Conservation (phyloP, 1,139 yeast species). For the Magnusiomyces suaveolens region DNA sequence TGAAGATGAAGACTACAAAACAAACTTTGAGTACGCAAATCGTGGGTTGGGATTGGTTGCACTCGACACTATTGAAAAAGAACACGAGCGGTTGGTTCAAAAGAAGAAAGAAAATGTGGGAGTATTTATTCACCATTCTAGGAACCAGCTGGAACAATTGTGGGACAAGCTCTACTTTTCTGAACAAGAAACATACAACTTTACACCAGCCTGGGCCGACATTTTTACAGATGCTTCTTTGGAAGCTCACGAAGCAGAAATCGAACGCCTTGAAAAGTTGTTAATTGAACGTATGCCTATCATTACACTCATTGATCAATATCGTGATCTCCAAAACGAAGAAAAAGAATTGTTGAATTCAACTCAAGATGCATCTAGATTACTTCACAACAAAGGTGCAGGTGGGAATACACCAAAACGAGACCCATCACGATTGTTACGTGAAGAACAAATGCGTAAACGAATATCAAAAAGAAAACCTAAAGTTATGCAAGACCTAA, state of each 20-base stretch:
- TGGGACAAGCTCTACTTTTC: conserved; percentile 60
- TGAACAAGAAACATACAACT: conserved; percentile 35
- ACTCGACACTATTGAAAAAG: conserved; percentile 38
- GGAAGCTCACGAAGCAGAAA: conserved; percentile 54
- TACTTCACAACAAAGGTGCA: conserved; percentile 57
- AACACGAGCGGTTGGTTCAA: conserved; percentile 47
- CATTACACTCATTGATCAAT: conserved; percentile 44
- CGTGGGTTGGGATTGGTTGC: conserved; percentile 30
- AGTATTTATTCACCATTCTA: conserved; percentile 53
- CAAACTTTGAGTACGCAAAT: conserved; percentile 24
- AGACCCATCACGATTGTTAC: conserved; percentile 58
- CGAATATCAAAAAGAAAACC: conserved; percentile 61
- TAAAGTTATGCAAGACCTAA: conserved; percentile 44
- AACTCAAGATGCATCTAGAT: conserved; percentile 69
- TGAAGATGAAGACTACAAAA: conserved; percentile 10
- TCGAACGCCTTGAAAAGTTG: conserved; percentile 42
- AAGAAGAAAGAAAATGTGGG: conserved; percentile 58
- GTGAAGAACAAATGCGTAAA: conserved; percentile 72
- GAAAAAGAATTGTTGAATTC: conserved; percentile 56
- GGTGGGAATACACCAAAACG: conserved; percentile 20
- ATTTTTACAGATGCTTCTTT: conserved; percentile 45
- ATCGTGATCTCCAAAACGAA: conserved; percentile 50
- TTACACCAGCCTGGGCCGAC: conserved; percentile 34
- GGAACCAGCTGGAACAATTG: conserved; percentile 45
- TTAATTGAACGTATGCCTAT: conserved; percentile 47